Evolutionary conservation across 192 early-diverging fungal genomes (phyloP), one percentile per base, ranked within the genome.

Genomic region (Umbelopsis ramanniana): DNA sequence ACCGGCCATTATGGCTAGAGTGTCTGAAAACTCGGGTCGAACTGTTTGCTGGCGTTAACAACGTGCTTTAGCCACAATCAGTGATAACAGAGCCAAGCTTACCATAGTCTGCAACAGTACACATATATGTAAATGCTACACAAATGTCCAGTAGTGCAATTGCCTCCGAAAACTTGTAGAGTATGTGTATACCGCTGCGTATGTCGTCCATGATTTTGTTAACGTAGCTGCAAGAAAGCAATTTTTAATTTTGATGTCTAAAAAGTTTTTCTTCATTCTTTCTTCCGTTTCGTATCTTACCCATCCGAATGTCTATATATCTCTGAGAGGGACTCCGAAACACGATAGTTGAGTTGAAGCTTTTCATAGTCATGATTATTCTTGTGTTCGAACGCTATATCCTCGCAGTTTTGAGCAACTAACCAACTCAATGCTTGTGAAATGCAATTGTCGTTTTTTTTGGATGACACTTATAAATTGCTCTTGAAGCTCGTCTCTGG

Each of bases 141-240:
- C 93, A 47, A 87, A 96, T 84, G 74, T 97, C 95, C 69, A 96
- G 73, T 71, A 93, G 69, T 0, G 90, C 91, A n/a, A 96, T 63
- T 1, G 91, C 84, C 63, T 94, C 93, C 0, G 93, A 89, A 2
- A 88, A 72, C 21, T 89, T 89, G 68, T 93, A 96, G 22, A 96
- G 76, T 1, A 89, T 70, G 5, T 74, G 77, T 52, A 95, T 86
- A 52, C 86, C 82, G 21, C 70, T 46, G 17, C 88, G 78, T n/a
- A 95, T 88, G 17, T 83, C 73, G 3, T 77, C 71, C 29, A 72
- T 15, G 8, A 74, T 10, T 4, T 60, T 26, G 19, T 37, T 35
- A 40, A 73, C 37, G 46, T 57, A 53, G 23, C 76, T 78, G 37
- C 21, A 29, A 29, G 9, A 29, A n/a, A 6, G 71, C 7, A 26